Base-by-base conservation (phyloP, 805 yeast species). In the Middelhovenomyces tepae region DNA sequence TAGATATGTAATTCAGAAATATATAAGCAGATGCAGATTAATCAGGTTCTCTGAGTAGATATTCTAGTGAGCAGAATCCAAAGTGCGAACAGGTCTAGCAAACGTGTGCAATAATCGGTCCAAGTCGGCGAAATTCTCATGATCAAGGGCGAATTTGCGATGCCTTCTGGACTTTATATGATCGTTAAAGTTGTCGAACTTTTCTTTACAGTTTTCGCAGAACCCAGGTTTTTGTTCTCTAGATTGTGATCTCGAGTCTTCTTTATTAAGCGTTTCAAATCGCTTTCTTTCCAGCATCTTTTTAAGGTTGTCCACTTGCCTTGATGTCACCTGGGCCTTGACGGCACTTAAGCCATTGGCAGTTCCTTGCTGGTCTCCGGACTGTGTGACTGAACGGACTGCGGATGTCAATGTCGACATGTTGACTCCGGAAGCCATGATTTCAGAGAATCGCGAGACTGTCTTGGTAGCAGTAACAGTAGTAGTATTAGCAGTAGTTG, bases 361-460 rank as follows among this genome's bases (percentile, higher is more conserved):
- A 22, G 40, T 49, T 5, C 47, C 39, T 16, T 38, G 35, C 16
- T 27, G 38, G 34, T 38, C 52, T n/a, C 47, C 52, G 13, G 48
- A 48, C 38, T 38, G 55, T 6, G 55, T 49, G 28, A 51, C 43
- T 2, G 62, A 54, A 7, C 51, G 40, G 16, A 51, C 42, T 10
- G 59, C 53, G 6, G 64, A 59, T 1, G 63, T 57, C 28, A 45
- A 50, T 8, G 62, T 26, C 8, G 29, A 26, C 29, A 26, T 26
- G 17, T 26, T 26, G 53, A 72, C 67, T 7, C 81, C 81, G 2
- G 78, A 70, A 1, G 81, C 81, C 30, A 69, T 67, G 32, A 73
- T 66, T 42, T 74, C 78, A 30, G 67, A 71, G 42, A 62, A 68
- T 22, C 28, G 32, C 13, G 25, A 30, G 23, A 22, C 22, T 24